A percentile compares a stretch with the other conserved stretches of the same genome.
phyloP scores from a whole-genome alignment of 2,329 filamentous ascomycete genomes.

The Verticillium albo-atrum region DNA sequence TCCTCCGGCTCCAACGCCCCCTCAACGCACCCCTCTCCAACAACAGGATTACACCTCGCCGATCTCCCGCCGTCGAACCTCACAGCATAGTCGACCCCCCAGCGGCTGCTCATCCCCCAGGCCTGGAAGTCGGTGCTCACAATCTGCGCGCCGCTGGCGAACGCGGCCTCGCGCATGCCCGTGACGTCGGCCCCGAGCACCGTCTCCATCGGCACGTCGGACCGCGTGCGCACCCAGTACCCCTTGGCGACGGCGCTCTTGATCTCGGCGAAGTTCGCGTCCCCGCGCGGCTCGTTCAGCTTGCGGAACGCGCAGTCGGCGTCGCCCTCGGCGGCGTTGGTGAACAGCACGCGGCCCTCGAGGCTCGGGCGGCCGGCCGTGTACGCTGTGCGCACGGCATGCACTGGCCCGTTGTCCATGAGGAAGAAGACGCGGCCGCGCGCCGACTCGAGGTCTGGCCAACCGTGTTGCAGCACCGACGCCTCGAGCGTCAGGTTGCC shows the following conservation, averaged over 20 bases:
- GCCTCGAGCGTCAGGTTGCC: conserved; percentile 37
- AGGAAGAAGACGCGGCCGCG: conserved; percentile 43
- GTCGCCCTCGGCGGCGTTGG: conserved; percentile 39
- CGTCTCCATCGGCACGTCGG: conserved; percentile 40
- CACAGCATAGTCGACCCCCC: conserved; percentile 41
- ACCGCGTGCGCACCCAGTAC: conserved; percentile 44
- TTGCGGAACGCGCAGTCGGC: conserved; percentile 43
- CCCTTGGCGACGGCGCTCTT: conserved; percentile 37
- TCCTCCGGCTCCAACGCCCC: conserved; percentile 13
- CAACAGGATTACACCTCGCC: conserved; percentile 27
- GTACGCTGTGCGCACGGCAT: conserved; percentile 33
- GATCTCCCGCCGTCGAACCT: conserved; percentile 13
- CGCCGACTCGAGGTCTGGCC: conserved; percentile 39
- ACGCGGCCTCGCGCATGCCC: conserved; percentile 33
- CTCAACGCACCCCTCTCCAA: conserved; percentile 12
- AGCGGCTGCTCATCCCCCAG: conserved; percentile 40
- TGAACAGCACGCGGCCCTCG: conserved; percentile 42
- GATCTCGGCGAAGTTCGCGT: conserved; percentile 31
- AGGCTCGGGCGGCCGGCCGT: conserved; percentile 22
- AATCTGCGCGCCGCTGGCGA: conserved; percentile 42
- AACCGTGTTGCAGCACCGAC: conserved; percentile 39
- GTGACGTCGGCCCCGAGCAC: conserved; percentile 34
- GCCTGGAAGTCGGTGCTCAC: conserved; percentile 44
- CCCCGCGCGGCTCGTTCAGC: conserved; percentile 35
- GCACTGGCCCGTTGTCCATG: conserved; percentile 43